phyloP scores from a whole-genome alignment of 306 rosid species.

The Amphicarpaea edgeworthii region DNA sequence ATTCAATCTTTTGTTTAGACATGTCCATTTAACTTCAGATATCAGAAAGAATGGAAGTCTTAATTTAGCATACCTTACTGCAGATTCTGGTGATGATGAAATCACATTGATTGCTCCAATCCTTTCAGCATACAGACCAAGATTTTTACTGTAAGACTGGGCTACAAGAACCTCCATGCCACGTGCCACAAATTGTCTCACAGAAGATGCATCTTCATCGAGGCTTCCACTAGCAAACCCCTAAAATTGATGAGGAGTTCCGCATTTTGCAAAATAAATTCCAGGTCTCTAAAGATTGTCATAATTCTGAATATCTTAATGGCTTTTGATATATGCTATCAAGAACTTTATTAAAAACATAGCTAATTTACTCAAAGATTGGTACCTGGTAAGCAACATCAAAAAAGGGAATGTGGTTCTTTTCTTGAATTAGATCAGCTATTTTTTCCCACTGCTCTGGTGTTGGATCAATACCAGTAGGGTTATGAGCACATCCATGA shows the following conservation, averaged over 20 bases:
- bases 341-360: conserved; percentile 24
- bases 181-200: conserved; percentile 87
- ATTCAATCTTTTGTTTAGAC: conserved; percentile 36
- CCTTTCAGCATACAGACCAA: conserved; percentile 98
- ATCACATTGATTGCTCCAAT: conserved; percentile 93
- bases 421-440: conserved; percentile 85
- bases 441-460: conserved; percentile 93
- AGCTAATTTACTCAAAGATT: conserved; percentile 20
- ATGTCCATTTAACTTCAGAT: conserved; percentile 25
- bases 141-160: conserved; percentile 96
- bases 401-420: conserved; percentile 90
- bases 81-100: conserved; percentile 85
- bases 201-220: conserved; percentile 87
- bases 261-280: conserved; percentile 20
- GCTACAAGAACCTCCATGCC: conserved; percentile 94
- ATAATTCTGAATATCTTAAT: conserved; percentile 16
- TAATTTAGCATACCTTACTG: conserved; percentile 67
- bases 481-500: conserved; percentile 99
- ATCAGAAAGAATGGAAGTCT: conserved; percentile 33
- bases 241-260: conserved; percentile 52
- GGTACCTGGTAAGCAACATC: conserved; percentile 98
- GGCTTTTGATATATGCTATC: neutral
- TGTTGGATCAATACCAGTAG: conserved; percentile 98
- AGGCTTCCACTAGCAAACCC: conserved; percentile 99
- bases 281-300: conserved; percentile 20